phyloP scores from a whole-genome alignment of 768 basidiomycete species.

The Hygrophoropsis aurantiaca region DNA sequence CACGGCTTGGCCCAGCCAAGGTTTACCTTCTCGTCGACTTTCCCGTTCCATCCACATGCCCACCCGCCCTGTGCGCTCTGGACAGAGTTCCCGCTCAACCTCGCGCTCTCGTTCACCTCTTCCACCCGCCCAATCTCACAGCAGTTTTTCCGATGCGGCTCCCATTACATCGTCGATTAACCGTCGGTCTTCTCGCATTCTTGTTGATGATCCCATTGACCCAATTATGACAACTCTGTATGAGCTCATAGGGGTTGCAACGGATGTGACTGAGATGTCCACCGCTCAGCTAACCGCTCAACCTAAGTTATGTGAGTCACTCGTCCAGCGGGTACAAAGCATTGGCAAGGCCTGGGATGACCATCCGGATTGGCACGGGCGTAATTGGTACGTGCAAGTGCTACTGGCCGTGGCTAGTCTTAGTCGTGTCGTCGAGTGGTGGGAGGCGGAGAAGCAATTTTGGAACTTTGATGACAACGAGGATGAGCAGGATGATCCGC shows the following conservation, averaged over 20 bases:
- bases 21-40: conserved; percentile 71
- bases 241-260: conserved; percentile 89
- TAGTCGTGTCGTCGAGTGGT: conserved; percentile 97
- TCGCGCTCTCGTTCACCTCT: conserved; percentile 94
- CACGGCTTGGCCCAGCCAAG: conserved; percentile 55
- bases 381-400: conserved; percentile 98
- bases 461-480: conserved; percentile 98
- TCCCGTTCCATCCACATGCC: conserved; percentile 84
- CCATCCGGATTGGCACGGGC: conserved; percentile 95
- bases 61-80: conserved; percentile 62
- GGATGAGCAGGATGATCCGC: conserved; percentile 85
- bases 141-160: conserved; percentile 61
- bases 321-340: conserved; percentile 87
- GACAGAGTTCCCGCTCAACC: conserved; percentile 87
- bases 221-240: conserved; percentile 90
- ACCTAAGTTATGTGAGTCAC: conserved; percentile 79
- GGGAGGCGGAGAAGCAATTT: conserved; percentile 99
- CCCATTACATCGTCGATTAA: conserved; percentile 44
- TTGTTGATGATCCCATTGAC: conserved; percentile 83
- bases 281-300: conserved; percentile 81
- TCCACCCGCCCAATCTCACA: conserved; percentile 65
- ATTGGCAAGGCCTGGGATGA: conserved; percentile 97
- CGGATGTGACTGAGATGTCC: conserved; percentile 90
- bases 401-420: conserved; percentile 94
- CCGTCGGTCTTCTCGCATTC: conserved; percentile 78